phyloP scores from a whole-genome alignment of 805 yeast species.

The Myxozyma kluyveri region DNA sequence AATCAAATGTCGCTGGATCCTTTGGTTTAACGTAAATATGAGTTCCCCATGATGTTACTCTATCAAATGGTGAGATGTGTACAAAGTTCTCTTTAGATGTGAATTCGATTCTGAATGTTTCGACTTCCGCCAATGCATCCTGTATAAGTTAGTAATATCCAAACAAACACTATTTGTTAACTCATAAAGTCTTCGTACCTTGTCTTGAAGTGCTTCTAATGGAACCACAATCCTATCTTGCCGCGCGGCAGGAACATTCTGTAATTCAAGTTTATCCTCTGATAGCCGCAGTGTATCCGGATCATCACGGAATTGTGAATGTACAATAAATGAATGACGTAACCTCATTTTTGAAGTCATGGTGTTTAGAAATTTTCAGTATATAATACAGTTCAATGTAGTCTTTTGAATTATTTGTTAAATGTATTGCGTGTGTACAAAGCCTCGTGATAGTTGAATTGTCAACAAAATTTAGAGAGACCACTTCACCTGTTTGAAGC shows the following conservation, averaged over 20 bases:
- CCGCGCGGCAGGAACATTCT: slow-evolving; percentile 23
- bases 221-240: slow-evolving; percentile 20
- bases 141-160: background rate
- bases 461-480: too few species aligned
- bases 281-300: slow-evolving; percentile 21
- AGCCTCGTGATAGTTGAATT: too few species aligned
- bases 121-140: slow-evolving; percentile 9
- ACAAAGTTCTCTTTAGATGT: slow-evolving; percentile 20
- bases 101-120: slow-evolving; percentile 21
- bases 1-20: slow-evolving; percentile 2
- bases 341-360: slow-evolving; percentile 14
- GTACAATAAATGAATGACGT: slow-evolving; percentile 29
- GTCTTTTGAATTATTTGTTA: background rate
- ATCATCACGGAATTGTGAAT: slow-evolving; percentile 16
- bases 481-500: too few species aligned
- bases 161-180: background rate
- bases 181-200: slow-evolving; percentile 2
- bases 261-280: slow-evolving; percentile 9
- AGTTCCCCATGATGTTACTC: slow-evolving; percentile 20
- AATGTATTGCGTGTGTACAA: too few species aligned
- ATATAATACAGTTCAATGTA: background rate
- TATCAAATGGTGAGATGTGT: slow-evolving; percentile 25
- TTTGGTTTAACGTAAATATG: slow-evolving; percentile 20
- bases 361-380: background rate
- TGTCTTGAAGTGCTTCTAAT: slow-evolving; percentile 2